Evolutionary conservation across 2,329 filamentous ascomycete genomes (phyloP).

Genomic region (Cladophialophora yegresii): DNA sequence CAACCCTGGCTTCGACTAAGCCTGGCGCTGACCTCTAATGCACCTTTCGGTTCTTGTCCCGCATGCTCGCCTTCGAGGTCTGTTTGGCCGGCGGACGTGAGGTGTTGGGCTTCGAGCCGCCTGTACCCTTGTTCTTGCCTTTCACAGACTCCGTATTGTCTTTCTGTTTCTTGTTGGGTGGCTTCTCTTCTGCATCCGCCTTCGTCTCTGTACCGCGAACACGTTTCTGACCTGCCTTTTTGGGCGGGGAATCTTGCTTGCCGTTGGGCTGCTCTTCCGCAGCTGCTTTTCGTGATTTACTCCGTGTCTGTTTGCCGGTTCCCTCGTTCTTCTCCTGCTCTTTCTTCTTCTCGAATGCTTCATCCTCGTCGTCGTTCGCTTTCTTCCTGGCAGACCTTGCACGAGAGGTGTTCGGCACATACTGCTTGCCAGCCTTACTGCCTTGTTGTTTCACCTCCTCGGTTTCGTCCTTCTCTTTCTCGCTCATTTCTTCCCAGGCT

Average conservation of each 20-base stretch:
- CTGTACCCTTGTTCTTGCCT: neutral
- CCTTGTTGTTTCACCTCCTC: conserved; percentile 26
- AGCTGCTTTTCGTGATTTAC: neutral
- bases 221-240: neutral
- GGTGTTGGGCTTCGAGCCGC: neutral
- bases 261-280: too few species aligned
- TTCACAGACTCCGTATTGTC: neutral
- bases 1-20: conserved; percentile 46
- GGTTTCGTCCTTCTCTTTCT: neutral
- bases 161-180: neutral
- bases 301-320: neutral
- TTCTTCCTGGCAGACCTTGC: conserved; percentile 47
- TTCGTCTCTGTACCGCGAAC: neutral
- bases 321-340: neutral
- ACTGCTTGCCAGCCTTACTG: conserved; percentile 48
- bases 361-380: conserved; percentile 39
- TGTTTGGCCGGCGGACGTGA: neutral
- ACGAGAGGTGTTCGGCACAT: conserved; percentile 48
- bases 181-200: neutral
- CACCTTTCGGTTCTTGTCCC: neutral
- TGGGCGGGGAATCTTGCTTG: neutral
- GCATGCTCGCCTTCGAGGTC: conserved; percentile 7
- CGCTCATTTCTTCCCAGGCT: neutral
- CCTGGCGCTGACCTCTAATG: conserved; percentile 20
- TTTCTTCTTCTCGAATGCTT: neutral